Evolutionary conservation across 139 green algal genomes (phyloP), one percentile per base, ranked within the genome.

Genomic region (Asterochloris erici): DNA sequence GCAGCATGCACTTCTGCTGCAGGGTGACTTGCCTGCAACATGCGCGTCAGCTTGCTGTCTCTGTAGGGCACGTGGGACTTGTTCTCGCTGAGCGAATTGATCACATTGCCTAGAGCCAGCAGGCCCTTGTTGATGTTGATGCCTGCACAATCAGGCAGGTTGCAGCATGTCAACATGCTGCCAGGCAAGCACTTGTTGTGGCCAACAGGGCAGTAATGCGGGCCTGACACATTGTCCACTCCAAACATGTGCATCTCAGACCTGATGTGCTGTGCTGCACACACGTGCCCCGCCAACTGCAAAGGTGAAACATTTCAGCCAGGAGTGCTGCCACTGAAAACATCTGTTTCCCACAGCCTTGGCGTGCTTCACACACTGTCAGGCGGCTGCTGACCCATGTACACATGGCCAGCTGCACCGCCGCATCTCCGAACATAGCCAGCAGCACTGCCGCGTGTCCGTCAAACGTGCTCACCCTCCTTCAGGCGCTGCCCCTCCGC

Each of bases 31-130:
- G 90, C 91, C 91, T 93, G 90, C 84, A 99, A 87, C 81, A 99
- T 93, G 19, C 97, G 91, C 6, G 97, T 99, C 1, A 99, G 94
- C 89, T 98, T 98, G 73, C 85, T 94, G 89, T 99, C 94, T 26
- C 97, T 89, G 88, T 97, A 97, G 12, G 94, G 94, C 28, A 97
- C 89, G 80, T 95, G 92, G 26, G 73, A 70, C 78, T 98, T 93
- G 70, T 88, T 86, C 82, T 98, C 96, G 12, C 92, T 91, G 47
- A 99, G 92, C 10, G 97, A 94, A 77, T 90, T 95, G 86, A 99
- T 99, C 24, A 99, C 96, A 82, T 99, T 99, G 60, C 96, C 95
- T 0, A 99, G 88, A 4, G 96, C 94, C n/a, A 99, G 90, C 83
- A 99, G 89, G 12, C 97, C 94, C 64, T 90, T 88, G 74, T 95